Evolutionary conservation across 805 yeast genomes (phyloP).

Genomic region (Wickerhamomyces bisporus): DNA sequence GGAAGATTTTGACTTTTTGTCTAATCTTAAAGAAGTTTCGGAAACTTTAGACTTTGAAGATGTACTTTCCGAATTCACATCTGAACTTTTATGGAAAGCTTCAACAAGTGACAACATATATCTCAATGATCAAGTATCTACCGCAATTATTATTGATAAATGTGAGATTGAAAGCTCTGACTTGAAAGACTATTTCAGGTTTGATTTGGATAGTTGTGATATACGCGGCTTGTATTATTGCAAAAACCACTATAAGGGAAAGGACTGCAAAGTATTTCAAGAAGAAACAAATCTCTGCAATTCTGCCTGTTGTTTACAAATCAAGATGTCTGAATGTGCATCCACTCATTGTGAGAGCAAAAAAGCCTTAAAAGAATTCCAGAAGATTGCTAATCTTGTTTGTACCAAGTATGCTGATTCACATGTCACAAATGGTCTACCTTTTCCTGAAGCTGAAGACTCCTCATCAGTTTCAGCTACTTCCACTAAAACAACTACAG

Average conservation of each 20-base stretch:
- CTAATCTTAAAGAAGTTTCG: conserved; percentile 13
- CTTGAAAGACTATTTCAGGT: conserved; percentile 11
- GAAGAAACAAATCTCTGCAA: conserved; percentile 16
- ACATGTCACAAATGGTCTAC: conserved; percentile 10
- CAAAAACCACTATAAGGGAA: conserved; percentile 16
- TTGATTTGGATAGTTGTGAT: conserved; percentile 22
- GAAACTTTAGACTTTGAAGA: conserved; percentile 5
- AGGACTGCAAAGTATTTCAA: conserved; percentile 10
- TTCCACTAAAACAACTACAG: too few relatives aligned
- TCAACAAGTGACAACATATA: conserved; percentile 1
- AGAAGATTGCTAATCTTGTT: conserved; percentile 15
- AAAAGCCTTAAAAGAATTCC: conserved; percentile 13
- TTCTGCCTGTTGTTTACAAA: conserved; percentile 22
- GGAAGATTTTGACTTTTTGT: conserved; percentile 7
- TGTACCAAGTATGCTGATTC: conserved; percentile 23
- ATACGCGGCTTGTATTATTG: conserved; percentile 19
- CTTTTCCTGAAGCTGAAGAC: background rate
- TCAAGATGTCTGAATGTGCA: conserved; percentile 21
- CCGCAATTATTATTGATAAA: conserved; percentile 15
- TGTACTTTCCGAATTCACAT: conserved; percentile 12
- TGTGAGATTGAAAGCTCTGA: conserved; percentile 16
- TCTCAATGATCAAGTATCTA: background rate
- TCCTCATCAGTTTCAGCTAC: too few relatives aligned
- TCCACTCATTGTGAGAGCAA: conserved; percentile 15
- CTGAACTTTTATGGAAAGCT: conserved; percentile 12